A percentile compares a stretch with the other conserved stretches of the same genome.
Conservation (phyloP, 1,284 basidiomycete genomes). For the Ustilago trichophora region DNA sequence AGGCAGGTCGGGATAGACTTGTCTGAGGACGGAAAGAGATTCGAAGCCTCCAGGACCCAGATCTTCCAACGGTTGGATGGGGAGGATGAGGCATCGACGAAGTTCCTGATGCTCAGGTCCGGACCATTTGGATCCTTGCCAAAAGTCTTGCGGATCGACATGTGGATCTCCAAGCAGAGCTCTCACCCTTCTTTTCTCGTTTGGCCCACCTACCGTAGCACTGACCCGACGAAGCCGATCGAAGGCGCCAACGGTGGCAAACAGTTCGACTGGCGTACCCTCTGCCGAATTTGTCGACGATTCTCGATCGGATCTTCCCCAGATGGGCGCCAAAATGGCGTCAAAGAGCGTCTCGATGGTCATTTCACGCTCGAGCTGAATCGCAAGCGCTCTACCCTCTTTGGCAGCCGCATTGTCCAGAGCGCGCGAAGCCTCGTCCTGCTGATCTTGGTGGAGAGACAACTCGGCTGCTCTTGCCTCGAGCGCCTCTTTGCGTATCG, state of each 20-base stretch:
- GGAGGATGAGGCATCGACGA: constrained; percentile 22
- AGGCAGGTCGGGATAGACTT: constrained; percentile 35
- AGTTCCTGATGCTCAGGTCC: constrained; percentile 8
- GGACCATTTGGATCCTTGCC: constrained; percentile 39
- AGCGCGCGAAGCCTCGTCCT: constrained; percentile 22
- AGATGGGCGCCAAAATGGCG: constrained; percentile 26
- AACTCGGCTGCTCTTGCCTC: constrained; percentile 36
- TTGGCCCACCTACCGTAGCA: constrained; percentile 40
- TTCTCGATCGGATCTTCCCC: not conserved
- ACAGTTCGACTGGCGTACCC: constrained; percentile 8
- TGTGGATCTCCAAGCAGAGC: constrained; percentile 32
- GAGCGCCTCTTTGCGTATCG: constrained; percentile 39
- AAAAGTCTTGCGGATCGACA: constrained; percentile 27
- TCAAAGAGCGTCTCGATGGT: constrained; percentile 43
- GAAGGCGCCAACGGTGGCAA: constrained; percentile 39
- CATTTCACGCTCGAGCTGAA: constrained; percentile 46
- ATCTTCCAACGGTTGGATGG: constrained; percentile 27
- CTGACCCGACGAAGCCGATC: constrained; percentile 36
- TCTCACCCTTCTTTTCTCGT: constrained; percentile 39
- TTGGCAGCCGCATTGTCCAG: constrained; percentile 33
- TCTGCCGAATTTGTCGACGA: not conserved
- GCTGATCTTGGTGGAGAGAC: constrained; percentile 20
- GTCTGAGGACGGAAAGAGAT: constrained; percentile 10
- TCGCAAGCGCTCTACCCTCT: constrained; percentile 35
- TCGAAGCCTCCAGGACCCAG: constrained; percentile 29